These are phyloP conservation scores for Tylopilus intermedius DNA, from an alignment of 768 basidiomycete genomes.

Conservation along the genomic window DNA sequence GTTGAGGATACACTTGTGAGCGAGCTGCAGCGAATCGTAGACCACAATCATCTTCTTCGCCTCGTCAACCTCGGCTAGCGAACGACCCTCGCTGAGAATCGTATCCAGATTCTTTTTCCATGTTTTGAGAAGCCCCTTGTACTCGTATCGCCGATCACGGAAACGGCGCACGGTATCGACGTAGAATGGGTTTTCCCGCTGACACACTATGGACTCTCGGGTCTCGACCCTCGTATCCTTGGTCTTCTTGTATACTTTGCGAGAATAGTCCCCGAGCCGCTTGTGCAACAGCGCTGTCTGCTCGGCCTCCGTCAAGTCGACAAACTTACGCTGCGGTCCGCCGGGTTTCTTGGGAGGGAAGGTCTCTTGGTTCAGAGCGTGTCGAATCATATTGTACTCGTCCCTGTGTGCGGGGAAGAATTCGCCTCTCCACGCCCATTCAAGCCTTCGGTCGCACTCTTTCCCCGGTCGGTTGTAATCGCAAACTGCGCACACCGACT, in stretches of 20 bases:
- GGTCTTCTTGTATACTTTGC: constrained; percentile 97
- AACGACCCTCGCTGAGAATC: constrained; percentile 58
- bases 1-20: constrained; percentile 99
- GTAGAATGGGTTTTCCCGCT: constrained; percentile 97
- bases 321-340: constrained; percentile 71
- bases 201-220: constrained; percentile 93
- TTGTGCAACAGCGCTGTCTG: constrained; percentile 93
- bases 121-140: constrained; percentile 96
- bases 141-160: constrained; percentile 96
- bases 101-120: constrained; percentile 98
- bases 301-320: constrained; percentile 77
- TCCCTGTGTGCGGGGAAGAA: constrained; percentile 96
- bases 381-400: constrained; percentile 98
- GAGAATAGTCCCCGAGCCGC: constrained; percentile 95
- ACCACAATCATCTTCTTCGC: constrained; percentile 99
- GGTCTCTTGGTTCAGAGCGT: constrained; percentile 89
- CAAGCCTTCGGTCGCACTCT: constrained; percentile 85
- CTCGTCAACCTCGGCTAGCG: constrained; percentile 86
- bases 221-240: constrained; percentile 96
- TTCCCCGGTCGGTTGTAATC: constrained; percentile 97
- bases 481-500: constrained; percentile 94
- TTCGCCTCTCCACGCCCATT: constrained; percentile 99
- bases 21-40: constrained; percentile 96
- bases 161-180: constrained; percentile 97
- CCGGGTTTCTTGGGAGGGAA: constrained; percentile 81